Evolutionary conservation across 176 grass and related monocot genomes (phyloP), one percentile per base, ranked within the genome.

Genomic region (Cenchrus americanus): DNA sequence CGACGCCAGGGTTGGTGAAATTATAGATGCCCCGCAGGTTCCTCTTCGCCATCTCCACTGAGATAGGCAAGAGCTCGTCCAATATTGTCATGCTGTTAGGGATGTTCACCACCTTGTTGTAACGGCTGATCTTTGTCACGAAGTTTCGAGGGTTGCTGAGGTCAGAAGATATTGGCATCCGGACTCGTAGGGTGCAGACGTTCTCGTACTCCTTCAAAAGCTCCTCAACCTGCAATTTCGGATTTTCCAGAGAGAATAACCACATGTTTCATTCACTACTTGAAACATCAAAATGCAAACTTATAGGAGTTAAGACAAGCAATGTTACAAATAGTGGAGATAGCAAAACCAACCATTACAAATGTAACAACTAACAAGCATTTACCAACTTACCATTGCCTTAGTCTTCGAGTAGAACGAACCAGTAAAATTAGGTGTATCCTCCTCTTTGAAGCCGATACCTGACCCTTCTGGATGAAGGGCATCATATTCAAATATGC

Each of bases 381-480:
- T 30, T 89, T 89, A 89, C 83, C 86, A 87, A 78, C 30, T 89
- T 89, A 93, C 88, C 91, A 93, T 96, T 70, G 91, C 94, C 68
- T 96, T 93, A 24, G 94, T 93, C 83, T 96, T 96, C 0, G 94
- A 93, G 67, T 93, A 96, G 84, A 93, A 93, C 57, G 88, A 93
- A 73, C 91, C 91, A 66, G 52, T 76, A 51, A 96, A 96, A 77
- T 96, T 96, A 67, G 91, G 94, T 60, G 32, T 89, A 66, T 96
- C 91, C 79, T 96, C 94, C 75, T 96, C 94, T 83, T 91, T 93
- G 47, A 93, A 96, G 49, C 88, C 94, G 1, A 93, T 82, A 42
- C 91, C 91, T 72, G 94, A 96, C 42, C 94, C 88, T 86, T 93
- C 86, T 14, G 88, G 88, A 78, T 96, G 94, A 19, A 50, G 50